Base-by-base conservation (phyloP, 139 green algal species). In the Coelastrella sp. region DNA sequence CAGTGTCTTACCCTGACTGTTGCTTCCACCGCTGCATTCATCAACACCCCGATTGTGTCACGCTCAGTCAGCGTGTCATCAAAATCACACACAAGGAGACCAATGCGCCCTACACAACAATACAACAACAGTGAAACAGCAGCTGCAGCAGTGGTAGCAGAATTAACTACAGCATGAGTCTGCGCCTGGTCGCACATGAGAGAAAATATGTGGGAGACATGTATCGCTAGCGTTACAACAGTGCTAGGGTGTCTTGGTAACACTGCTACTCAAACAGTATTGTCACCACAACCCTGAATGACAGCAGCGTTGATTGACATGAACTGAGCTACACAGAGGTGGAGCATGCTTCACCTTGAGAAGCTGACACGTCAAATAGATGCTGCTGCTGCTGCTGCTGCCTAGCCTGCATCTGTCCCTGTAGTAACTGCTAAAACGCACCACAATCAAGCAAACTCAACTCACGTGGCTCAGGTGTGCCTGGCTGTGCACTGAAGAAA, bases 21-120 rank as follows among this genome's bases (percentile, higher is more conserved):
- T 5, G 87, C 88, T 41, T 89, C 66, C 25, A 91, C 88, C 2
- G 91, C 94, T 13, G 93, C 88, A 13, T 84, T 50, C 38, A 96
- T 86, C 34, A 97, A 89, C 5, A 68, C 43, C 2, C 85, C 85
- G 11, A 88, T 96, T 32, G 91, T 96, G 87, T 98, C 94, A 6
- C 57, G 60, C 3, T 74, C 48, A 21, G 89, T 96, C 81, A 82
- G 90, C 15, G 95, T 97, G 50, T 96, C 94, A 64, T 97, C 95
- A 87, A 98, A 98, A 78, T 97, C 94, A n/a, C 92, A 80, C 0
- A 95, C 92, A 59, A 97, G 87, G 6, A 94, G 48, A 2, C 81
- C 43, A 17, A 95, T 68, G 3, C 35, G 19, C 4, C 88, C 84
- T 91, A 13, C 1, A 35, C 45, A 57, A 57, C 57, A 48, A n/a